phyloP scores from a whole-genome alignment of 1,139 yeast genomes.

The Taiozyma onychis region DNA sequence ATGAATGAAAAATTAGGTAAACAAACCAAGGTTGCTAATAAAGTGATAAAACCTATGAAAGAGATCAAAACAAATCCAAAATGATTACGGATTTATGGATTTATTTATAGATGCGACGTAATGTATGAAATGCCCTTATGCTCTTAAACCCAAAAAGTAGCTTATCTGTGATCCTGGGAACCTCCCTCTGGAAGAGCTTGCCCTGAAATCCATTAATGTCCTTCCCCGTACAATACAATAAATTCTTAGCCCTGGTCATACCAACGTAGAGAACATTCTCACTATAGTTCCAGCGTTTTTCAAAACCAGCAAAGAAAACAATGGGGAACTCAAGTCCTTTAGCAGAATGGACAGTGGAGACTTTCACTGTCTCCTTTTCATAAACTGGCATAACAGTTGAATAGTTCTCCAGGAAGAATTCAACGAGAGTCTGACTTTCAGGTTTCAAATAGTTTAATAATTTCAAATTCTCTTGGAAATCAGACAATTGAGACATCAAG shows the following conservation, averaged over 20 bases:
- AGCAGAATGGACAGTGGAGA: conserved; percentile 57
- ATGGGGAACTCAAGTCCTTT: conserved; percentile 70
- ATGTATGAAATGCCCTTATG: neutral
- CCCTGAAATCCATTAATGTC: neutral
- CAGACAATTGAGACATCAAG: conserved; percentile 22
- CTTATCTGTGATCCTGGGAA: neutral
- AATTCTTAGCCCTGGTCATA: conserved; percentile 52
- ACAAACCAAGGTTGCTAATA: neutral
- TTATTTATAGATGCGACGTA: neutral
- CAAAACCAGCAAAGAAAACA: conserved; percentile 47
- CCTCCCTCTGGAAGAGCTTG: neutral
- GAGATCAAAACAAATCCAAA: neutral
- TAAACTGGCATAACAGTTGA: conserved; percentile 35
- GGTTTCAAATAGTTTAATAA: conserved; percentile 21
- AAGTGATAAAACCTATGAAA: neutral
- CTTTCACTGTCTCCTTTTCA: conserved; percentile 11
- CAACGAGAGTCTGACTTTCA: conserved; percentile 22
- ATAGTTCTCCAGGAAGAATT: conserved; percentile 42
- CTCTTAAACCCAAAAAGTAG: neutral
- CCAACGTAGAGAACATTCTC: conserved; percentile 55
- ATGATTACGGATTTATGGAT: neutral
- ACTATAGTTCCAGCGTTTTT: conserved; percentile 20
- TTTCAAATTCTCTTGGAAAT: conserved; percentile 27
- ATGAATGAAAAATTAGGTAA: neutral
- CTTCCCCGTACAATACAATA: conserved; percentile 34